Conservation (phyloP, 768 basidiomycete genomes). For the Rhodocollybia butyracea region DNA sequence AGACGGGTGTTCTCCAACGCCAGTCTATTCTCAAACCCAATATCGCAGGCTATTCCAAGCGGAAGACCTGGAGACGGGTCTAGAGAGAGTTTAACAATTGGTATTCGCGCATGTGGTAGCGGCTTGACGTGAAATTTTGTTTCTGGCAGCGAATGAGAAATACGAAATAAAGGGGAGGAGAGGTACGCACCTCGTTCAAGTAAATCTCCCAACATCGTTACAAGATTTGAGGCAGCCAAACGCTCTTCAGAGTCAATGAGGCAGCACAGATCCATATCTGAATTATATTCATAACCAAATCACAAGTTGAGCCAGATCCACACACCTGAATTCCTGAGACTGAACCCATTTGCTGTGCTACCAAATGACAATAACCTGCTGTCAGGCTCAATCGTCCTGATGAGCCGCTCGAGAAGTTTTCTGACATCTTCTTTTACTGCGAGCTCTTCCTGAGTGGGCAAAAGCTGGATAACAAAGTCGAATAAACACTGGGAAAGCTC, state of each 20-base stretch:
- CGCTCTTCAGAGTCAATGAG: conserved; percentile 86
- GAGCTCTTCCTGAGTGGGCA: conserved; percentile 88
- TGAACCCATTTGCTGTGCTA: conserved; percentile 96
- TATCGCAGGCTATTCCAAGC: conserved; percentile 93
- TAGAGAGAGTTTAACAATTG: conserved; percentile 95
- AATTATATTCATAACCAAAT: neutral
- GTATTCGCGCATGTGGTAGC: conserved; percentile 94
- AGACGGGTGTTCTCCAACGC: conserved; percentile 96
- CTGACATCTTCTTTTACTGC: conserved; percentile 95
- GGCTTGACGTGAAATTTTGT: conserved; percentile 97
- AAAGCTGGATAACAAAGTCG: conserved; percentile 89
- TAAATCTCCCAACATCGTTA: conserved; percentile 89
- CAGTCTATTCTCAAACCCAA: conserved; percentile 96
- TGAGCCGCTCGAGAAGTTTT: conserved; percentile 91
- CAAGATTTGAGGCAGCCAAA: conserved; percentile 82
- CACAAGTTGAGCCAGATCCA: conserved; percentile 3
- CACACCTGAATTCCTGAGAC: conserved; percentile 89
- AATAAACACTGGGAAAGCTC: conserved; percentile 90
- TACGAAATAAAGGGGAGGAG: conserved; percentile 12
- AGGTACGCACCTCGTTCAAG: conserved; percentile 79
- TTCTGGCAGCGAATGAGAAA: conserved; percentile 42
- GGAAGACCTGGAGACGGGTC: conserved; percentile 81
- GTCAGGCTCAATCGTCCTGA: conserved; percentile 91
- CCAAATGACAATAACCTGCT: conserved; percentile 92
- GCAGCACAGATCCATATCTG: conserved; percentile 99